Conservation (phyloP, 768 basidiomycete species). For the Phaffia australis region DNA sequence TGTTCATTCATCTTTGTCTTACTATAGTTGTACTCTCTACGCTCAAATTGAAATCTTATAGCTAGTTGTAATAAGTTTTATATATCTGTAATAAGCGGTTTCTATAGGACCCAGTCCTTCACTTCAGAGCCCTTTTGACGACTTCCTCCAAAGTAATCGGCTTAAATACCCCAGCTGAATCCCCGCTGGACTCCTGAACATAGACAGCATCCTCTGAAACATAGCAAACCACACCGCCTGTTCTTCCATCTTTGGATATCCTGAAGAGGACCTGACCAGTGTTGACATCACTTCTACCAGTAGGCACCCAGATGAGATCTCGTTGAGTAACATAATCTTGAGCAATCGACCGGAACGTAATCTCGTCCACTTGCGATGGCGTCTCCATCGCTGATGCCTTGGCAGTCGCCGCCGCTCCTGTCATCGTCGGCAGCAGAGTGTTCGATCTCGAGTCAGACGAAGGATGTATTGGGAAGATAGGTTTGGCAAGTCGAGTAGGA, state of each 20-base stretch:
- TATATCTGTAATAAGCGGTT: too few relatives aligned
- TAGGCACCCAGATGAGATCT: constrained; percentile 80
- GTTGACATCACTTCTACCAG: constrained; percentile 67
- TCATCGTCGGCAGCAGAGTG: constrained; percentile 28
- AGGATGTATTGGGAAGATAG: neutral
- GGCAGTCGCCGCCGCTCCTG: constrained; percentile 32
- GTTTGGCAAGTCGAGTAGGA: constrained; percentile 34
- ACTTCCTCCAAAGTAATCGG: constrained; percentile 5
- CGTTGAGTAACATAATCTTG: constrained; percentile 78
- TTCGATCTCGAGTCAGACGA: constrained; percentile 2
- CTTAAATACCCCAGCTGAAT: neutral
- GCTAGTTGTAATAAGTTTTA: too few relatives aligned
- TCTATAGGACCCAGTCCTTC: too few relatives aligned
- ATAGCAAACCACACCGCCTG: constrained; percentile 74
- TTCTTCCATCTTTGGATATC: constrained; percentile 67
- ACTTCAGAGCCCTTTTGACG: neutral
- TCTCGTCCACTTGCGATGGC: constrained; percentile 44
- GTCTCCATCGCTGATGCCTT: constrained; percentile 33
- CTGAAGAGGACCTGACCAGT: constrained; percentile 85
- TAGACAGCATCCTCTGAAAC: constrained; percentile 89
- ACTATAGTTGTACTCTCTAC: too few relatives aligned
- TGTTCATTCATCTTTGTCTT: too few relatives aligned
- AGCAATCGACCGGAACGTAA: constrained; percentile 85
- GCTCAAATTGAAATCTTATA: too few relatives aligned
- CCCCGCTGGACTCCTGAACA: constrained; percentile 46